Conservation (phyloP, 2,329 filamentous ascomycete species). For the Tolypocladium endophyticum region DNA sequence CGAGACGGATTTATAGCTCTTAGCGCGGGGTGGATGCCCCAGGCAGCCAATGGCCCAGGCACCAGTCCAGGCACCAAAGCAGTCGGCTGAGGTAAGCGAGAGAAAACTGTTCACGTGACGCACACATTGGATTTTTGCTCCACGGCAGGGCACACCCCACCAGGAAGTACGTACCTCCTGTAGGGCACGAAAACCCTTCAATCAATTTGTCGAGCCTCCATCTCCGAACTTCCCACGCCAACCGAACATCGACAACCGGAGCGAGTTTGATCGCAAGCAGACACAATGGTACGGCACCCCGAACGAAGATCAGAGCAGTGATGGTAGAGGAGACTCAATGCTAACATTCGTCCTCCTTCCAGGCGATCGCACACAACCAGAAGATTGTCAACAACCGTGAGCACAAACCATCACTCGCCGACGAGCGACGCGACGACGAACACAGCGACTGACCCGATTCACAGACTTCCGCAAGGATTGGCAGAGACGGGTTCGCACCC, state of each 20-base stretch:
- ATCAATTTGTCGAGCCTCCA: constrained; percentile 29
- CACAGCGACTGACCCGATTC: constrained; percentile 26
- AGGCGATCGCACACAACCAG: constrained; percentile 99
- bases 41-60: constrained; percentile 8
- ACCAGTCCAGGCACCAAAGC: background rate
- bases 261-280: constrained; percentile 41
- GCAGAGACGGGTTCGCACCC: constrained; percentile 96
- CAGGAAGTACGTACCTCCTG: constrained; percentile 20
- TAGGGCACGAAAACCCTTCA: constrained; percentile 33
- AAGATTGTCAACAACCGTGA: constrained; percentile 93
- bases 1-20: constrained; percentile 20
- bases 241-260: constrained; percentile 30
- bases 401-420: constrained; percentile 23
- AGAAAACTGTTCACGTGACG: constrained; percentile 15
- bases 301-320: constrained; percentile 11
- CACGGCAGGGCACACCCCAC: constrained; percentile 16
- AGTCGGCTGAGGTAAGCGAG: background rate
- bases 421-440: constrained; percentile 14
- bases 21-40: constrained; percentile 9
- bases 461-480: constrained; percentile 99
- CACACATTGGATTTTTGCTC: constrained; percentile 8
- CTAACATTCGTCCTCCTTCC: constrained; percentile 19
- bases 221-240: constrained; percentile 27
- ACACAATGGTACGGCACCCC: constrained; percentile 38
- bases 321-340: constrained; percentile 15